Evolutionary conservation across 1,139 yeast species (phyloP).

Genomic region (Spencermartinsiella ligniputridi): DNA sequence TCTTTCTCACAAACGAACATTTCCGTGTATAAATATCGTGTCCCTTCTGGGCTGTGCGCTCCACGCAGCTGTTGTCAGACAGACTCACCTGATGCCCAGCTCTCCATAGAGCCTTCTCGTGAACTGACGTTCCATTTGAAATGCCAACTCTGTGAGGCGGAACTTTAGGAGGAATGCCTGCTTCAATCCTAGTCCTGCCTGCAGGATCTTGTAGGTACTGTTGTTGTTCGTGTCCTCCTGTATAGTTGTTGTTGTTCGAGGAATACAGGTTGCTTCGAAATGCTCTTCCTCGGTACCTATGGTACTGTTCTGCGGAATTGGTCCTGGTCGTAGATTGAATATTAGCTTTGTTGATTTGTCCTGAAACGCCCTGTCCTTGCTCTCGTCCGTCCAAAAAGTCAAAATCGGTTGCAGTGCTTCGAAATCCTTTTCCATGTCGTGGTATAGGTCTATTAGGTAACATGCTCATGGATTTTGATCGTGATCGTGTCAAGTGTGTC

Average conservation of each 20-base stretch:
- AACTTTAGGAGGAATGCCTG: conserved; percentile 29
- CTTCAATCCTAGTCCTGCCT: conserved; percentile 15
- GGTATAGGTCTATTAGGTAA: not conserved
- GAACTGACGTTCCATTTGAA: conserved; percentile 2
- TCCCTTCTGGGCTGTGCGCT: not conserved
- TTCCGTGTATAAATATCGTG: conserved; percentile 24
- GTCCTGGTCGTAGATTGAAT: not conserved
- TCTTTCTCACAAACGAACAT: conserved; percentile 21
- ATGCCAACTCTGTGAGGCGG: conserved; percentile 21
- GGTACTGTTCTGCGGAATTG: not conserved
- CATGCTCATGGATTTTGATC: not conserved
- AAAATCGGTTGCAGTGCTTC: not conserved
- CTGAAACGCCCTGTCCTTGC: not conserved
- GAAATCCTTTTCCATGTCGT: not conserved
- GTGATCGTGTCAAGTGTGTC: not conserved
- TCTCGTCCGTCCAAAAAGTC: not conserved
- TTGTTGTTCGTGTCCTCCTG: conserved; percentile 1
- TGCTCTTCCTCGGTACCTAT: not conserved
- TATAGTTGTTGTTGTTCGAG: not conserved
- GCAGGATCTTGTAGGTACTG: not conserved
- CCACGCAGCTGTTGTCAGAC: conserved; percentile 4
- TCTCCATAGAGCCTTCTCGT: not conserved
- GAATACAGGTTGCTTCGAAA: conserved; percentile 3
- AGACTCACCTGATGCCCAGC: conserved; percentile 1
- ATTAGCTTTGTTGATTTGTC: not conserved